These are phyloP conservation scores for Ophiostoma ips DNA, from an alignment of 2,329 filamentous ascomycete genomes.

Conservation along the genomic window DNA sequence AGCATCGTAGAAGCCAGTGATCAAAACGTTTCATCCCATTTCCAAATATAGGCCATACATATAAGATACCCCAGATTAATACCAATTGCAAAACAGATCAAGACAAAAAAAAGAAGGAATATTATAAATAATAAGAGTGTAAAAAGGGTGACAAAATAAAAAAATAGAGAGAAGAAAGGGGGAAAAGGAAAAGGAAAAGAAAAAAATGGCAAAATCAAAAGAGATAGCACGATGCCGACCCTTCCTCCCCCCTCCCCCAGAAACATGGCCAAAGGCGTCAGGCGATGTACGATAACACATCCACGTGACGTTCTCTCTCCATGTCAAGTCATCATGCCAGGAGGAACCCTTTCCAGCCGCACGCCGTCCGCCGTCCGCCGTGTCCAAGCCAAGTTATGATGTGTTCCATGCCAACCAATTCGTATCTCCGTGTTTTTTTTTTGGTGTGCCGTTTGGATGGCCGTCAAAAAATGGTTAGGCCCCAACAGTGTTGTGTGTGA, in stretches of 20 bases:
- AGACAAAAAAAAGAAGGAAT: too few relatives aligned
- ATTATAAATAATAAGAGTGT: neutral
- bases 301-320: neutral
- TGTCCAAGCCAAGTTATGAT: conserved; percentile 1
- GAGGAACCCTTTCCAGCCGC: neutral
- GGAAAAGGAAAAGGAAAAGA: neutral
- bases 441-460: conserved; percentile 2
- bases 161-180: neutral
- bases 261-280: too few relatives aligned
- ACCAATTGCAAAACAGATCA: too few relatives aligned
- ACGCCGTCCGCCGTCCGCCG: conserved; percentile 7
- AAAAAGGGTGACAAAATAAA: neutral
- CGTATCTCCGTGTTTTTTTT: conserved; percentile 8
- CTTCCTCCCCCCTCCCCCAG: too few relatives aligned
- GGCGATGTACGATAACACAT: neutral
- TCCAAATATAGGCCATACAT: too few relatives aligned
- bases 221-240: conserved; percentile 6
- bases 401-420: conserved; percentile 3
- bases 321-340: neutral
- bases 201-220: neutral
- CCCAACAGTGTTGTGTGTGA: neutral
- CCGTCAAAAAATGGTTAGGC: neutral
- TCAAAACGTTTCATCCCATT: too few relatives aligned
- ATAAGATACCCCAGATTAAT: too few relatives aligned
- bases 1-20: too few relatives aligned